Conservation (phyloP, 495 filamentous ascomycete genomes). For the Neurospora sp. region DNA sequence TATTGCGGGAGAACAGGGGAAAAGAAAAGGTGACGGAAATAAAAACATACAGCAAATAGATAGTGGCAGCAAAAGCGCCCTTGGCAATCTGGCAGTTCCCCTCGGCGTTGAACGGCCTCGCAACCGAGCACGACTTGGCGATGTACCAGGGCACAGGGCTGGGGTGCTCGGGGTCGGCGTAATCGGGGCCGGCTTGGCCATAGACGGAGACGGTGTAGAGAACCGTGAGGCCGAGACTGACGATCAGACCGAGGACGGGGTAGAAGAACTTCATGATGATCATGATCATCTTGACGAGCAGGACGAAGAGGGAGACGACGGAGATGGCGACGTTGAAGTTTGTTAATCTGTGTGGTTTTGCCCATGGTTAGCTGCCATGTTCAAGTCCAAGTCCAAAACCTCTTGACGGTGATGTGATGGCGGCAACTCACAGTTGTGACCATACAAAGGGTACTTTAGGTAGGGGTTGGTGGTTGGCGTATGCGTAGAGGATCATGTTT, state of each 20-base stretch:
- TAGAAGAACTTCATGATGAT: constrained; percentile 64
- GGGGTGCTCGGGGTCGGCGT: constrained; percentile 58
- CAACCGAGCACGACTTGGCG: constrained; percentile 62
- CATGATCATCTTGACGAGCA: constrained; percentile 54
- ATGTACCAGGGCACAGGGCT: constrained; percentile 77
- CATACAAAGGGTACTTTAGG: constrained; percentile 64
- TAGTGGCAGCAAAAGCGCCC: constrained; percentile 57
- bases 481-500: constrained; percentile 58
- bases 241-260: constrained; percentile 52
- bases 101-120: constrained; percentile 41
- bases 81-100: constrained; percentile 71
- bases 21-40: background rate
- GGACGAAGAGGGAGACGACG: constrained; percentile 60
- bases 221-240: constrained; percentile 48
- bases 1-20: background rate
- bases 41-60: constrained; percentile 60
- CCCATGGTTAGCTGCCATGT: no score
- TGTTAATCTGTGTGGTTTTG: no score
- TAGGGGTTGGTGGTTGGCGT: constrained; percentile 61
- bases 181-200: constrained; percentile 71
- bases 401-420: background rate
- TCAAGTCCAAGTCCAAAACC: no score
- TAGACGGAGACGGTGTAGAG: constrained; percentile 60
- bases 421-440: constrained; percentile 65
- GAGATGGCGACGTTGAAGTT: constrained; percentile 75